A percentile compares a stretch with the other conserved stretches of the same genome.
Conservation (phyloP, 2,329 filamentous ascomycete species). For the Cryphonectria radicalis region DNA sequence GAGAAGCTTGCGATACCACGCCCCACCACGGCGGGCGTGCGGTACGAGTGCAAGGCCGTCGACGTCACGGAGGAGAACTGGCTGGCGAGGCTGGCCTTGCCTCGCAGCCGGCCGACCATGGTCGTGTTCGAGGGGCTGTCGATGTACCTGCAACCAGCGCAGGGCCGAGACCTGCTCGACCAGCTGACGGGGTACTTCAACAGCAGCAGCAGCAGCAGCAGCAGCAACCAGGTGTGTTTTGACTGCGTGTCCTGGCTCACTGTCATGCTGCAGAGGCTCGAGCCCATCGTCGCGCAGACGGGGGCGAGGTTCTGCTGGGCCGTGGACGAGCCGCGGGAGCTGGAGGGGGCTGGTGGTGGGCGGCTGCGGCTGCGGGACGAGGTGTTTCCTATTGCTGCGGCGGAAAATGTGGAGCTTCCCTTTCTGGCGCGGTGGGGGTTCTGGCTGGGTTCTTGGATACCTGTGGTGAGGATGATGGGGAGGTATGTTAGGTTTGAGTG, state of each 20-base stretch:
- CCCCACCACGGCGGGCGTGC: slow-evolving; percentile 9
- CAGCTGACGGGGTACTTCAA: slow-evolving; percentile 20
- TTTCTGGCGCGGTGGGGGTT: not conserved
- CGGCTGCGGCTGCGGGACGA: slow-evolving; percentile 8
- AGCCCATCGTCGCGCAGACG: slow-evolving; percentile 23
- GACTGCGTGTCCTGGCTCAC: slow-evolving; percentile 23
- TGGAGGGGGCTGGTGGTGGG: not conserved
- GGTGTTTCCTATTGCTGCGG: slow-evolving; percentile 4
- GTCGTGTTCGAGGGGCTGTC: slow-evolving; percentile 29
- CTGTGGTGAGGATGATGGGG: slow-evolving; percentile 4
- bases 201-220: not conserved
- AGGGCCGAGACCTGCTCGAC: slow-evolving; percentile 18
- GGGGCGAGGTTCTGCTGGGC: slow-evolving; percentile 20
- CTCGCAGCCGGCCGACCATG: slow-evolving; percentile 15
- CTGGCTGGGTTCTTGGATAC: slow-evolving; percentile 22
- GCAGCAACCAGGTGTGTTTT: slow-evolving; percentile 23
- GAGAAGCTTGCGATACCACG: slow-evolving; percentile 9
- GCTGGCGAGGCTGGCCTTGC: slow-evolving; percentile 18
- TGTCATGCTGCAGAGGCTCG: slow-evolving; percentile 13
- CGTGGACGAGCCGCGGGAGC: slow-evolving; percentile 17
- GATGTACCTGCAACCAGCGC: slow-evolving; percentile 26
- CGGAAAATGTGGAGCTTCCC: slow-evolving; percentile 13
- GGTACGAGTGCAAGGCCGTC: slow-evolving; percentile 17
- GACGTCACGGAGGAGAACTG: slow-evolving; percentile 27
- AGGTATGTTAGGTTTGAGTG: slow-evolving; percentile 24